A percentile compares a stretch with the other conserved stretches of the same genome.
phyloP scores from a whole-genome alignment of 495 filamentous ascomycete genomes.

The Penicillium ucsense region DNA sequence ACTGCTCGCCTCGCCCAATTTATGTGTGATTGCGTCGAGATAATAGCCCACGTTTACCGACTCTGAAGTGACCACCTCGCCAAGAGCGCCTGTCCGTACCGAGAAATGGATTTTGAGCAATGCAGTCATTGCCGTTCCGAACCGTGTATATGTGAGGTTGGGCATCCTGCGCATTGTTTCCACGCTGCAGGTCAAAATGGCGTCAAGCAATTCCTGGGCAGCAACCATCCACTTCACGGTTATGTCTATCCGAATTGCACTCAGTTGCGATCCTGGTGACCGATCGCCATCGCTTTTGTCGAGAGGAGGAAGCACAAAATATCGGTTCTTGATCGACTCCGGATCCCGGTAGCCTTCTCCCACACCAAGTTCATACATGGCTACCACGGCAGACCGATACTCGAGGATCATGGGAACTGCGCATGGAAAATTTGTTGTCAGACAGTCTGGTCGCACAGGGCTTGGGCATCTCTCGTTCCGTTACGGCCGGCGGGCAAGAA shows the following conservation, averaged over 20 bases:
- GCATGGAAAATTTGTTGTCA: conserved; percentile 21
- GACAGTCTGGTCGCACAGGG: conserved; percentile 7
- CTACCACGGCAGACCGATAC: conserved; percentile 37
- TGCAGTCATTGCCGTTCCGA: conserved; percentile 33
- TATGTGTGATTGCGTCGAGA: conserved; percentile 29
- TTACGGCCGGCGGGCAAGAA: not conserved
- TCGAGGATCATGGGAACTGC: conserved; percentile 35
- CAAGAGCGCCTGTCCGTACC: conserved; percentile 31
- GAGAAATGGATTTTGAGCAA: conserved; percentile 43
- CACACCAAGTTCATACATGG: conserved; percentile 41
- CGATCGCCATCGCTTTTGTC: conserved; percentile 17
- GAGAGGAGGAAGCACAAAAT: conserved; percentile 30
- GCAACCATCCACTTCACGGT: conserved; percentile 41
- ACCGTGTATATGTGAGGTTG: conserved; percentile 37
- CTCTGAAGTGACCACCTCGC: conserved; percentile 32
- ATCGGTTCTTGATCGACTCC: conserved; percentile 30
- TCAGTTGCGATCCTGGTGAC: conserved; percentile 19
- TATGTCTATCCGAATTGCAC: conserved; percentile 37
- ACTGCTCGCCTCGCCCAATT: conserved; percentile 30
- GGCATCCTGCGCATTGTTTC: conserved; percentile 35
- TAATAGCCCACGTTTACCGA: conserved; percentile 38
- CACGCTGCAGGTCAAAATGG: conserved; percentile 30
- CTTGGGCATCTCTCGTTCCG: too few relatives aligned
- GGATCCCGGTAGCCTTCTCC: conserved; percentile 43
- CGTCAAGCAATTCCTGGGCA: conserved; percentile 39